phyloP scores from a whole-genome alignment of 2,329 filamentous ascomycete species.

The Pleomassaria siparia region DNA sequence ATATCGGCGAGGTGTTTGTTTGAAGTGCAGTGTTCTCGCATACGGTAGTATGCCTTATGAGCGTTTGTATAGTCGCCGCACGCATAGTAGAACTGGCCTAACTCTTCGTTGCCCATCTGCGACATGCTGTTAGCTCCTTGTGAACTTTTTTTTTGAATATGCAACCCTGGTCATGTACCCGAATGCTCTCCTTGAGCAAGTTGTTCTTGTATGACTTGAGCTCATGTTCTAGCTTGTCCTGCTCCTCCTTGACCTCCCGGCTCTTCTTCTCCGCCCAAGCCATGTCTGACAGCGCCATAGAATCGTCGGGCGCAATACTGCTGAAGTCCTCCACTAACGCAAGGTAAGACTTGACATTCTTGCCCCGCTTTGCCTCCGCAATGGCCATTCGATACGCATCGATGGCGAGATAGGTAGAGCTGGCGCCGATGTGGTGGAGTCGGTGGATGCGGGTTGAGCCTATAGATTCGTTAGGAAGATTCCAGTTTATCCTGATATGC shows the following conservation, averaged over 20 bases:
- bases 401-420: conserved; percentile 71
- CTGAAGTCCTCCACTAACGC: conserved; percentile 67
- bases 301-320: conserved; percentile 64
- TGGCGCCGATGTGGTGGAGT: conserved; percentile 77
- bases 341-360: conserved; percentile 71
- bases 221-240: conserved; percentile 76
- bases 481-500: background rate
- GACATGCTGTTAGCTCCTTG: background rate
- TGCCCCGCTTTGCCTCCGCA: conserved; percentile 72
- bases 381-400: conserved; percentile 82
- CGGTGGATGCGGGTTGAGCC: conserved; percentile 80
- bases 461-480: conserved; percentile 38
- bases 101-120: conserved; percentile 92
- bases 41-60: conserved; percentile 76
- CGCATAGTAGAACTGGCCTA: conserved; percentile 79
- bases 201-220: conserved; percentile 96
- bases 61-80: conserved; percentile 74
- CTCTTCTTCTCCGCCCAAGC: conserved; percentile 74
- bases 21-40: conserved; percentile 88
- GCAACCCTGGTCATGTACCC: conserved; percentile 56
- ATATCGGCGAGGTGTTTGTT: conserved; percentile 82
- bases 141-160: background rate
- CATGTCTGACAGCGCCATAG: conserved; percentile 67
- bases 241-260: conserved; percentile 68
- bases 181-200: conserved; percentile 92